These are phyloP conservation scores for Saururus chinensis DNA, from an alignment of 164 flowering plant genomes.

Conservation along the genomic window DNA sequence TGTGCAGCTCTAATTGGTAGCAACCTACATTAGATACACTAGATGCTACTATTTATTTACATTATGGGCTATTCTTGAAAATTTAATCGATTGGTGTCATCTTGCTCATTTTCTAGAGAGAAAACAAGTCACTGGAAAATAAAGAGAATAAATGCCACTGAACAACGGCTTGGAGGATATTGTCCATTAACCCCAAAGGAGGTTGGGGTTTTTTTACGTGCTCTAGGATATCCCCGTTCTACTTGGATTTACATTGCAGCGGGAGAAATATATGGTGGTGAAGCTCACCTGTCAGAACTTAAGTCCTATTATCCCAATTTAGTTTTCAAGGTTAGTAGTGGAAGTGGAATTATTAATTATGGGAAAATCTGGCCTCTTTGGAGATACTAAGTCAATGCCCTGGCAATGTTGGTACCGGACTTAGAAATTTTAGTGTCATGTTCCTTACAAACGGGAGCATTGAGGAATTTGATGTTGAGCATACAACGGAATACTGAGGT, in stretches of 20 bases:
- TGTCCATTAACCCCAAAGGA: constrained; percentile 96
- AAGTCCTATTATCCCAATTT: constrained; percentile 68
- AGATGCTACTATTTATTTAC: too few species aligned
- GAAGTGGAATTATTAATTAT: not conserved
- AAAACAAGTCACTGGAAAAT: constrained; percentile 88
- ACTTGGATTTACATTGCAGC: constrained; percentile 86
- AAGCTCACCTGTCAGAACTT: constrained; percentile 55
- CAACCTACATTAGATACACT: too few species aligned
- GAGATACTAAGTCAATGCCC: not conserved
- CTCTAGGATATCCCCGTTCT: constrained; percentile 78
- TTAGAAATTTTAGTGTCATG: not conserved
- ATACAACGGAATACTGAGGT: not conserved
- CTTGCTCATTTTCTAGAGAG: constrained; percentile 35
- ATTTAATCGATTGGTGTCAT: too few species aligned
- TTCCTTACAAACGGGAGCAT: not conserved
- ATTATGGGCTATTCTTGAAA: too few species aligned
- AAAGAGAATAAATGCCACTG: constrained; percentile 85
- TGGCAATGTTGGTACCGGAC: not conserved
- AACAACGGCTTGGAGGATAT: constrained; percentile 68
- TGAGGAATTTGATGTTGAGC: not conserved
- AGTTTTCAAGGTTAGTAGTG: constrained; percentile 53
- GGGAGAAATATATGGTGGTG: constrained; percentile 92
- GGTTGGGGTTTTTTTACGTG: constrained; percentile 78
- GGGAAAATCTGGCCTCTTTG: not conserved
- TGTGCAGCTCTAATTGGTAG: too few species aligned